These are phyloP conservation scores for Capsicum baccatum DNA, from an alignment of 257 asterid genomes.

Conservation along the genomic window DNA sequence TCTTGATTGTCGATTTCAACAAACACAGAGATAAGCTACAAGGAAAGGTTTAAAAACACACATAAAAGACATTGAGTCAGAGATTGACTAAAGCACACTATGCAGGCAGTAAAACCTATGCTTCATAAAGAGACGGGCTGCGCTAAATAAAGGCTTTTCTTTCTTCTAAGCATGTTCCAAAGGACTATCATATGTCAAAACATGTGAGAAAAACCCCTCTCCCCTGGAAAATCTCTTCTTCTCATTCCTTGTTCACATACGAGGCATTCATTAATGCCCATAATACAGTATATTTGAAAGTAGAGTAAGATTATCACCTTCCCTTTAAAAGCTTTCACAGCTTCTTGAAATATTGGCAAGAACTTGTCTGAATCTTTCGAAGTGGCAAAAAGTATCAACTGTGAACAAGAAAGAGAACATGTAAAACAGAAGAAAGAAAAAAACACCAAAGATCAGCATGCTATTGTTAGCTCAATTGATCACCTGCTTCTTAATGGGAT, in stretches of 20 bases:
- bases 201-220: neutral
- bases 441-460: conserved; percentile 5
- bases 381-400: conserved; percentile 85
- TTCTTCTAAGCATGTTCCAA: neutral
- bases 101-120: neutral
- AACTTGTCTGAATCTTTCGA: conserved; percentile 65
- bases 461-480: conserved; percentile 14
- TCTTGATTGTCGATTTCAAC: conserved; percentile 84
- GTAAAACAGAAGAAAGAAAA: conserved; percentile 21
- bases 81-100: neutral
- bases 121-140: neutral
- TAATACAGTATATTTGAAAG: neutral
- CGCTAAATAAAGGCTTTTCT: conserved; percentile 5
- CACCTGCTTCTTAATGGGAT: conserved; percentile 96
- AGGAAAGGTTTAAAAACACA: neutral
- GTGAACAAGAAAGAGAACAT: conserved; percentile 36
- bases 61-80: conserved; percentile 20
- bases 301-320: conserved; percentile 55
- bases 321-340: conserved; percentile 88
- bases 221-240: neutral
- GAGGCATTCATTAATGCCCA: conserved; percentile 16
- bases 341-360: conserved; percentile 71
- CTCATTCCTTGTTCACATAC: neutral
- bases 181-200: neutral
- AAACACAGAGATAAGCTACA: conserved; percentile 74